A percentile compares a stretch with the other conserved stretches of the same genome.
These are phyloP conservation scores for Mediolabrus comicus DNA, from an alignment of 108 stramenopile species.

Conservation along the genomic window DNA sequence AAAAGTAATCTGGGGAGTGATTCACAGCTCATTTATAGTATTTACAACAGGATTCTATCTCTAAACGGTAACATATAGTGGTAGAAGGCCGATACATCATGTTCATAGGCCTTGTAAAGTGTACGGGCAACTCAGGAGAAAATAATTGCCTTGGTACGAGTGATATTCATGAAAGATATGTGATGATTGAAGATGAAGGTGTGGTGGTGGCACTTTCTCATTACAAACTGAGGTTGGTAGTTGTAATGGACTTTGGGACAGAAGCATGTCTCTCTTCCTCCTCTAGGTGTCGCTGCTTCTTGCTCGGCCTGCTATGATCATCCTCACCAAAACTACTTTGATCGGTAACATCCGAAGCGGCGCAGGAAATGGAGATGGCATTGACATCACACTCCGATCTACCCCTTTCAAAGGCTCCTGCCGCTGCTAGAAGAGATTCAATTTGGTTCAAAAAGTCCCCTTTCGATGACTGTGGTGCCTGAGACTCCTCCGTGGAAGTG, in stretches of 20 bases:
- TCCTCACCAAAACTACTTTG: conserved; percentile 44
- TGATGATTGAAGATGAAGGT: neutral
- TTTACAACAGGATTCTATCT: neutral
- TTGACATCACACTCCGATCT: conserved; percentile 33
- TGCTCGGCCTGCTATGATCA: conserved; percentile 17
- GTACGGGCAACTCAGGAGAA: neutral
- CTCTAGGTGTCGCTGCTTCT: conserved; percentile 14
- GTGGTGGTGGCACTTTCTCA: neutral
- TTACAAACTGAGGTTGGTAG: conserved; percentile 21
- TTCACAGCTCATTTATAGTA: neutral
- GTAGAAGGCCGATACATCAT: neutral
- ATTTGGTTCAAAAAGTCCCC: conserved; percentile 64
- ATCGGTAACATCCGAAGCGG: conserved; percentile 48
- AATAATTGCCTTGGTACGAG: neutral
- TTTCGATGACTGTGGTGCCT: conserved; percentile 4
- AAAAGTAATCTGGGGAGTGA: neutral
- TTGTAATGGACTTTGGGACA: conserved; percentile 38
- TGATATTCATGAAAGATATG: neutral
- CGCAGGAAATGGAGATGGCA: conserved; percentile 38
- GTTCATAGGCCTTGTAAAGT: neutral
- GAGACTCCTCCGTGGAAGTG: conserved; percentile 4
- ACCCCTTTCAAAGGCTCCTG: conserved; percentile 47
- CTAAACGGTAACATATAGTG: neutral
- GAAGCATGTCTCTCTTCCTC: conserved; percentile 16
- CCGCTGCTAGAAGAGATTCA: conserved; percentile 62